Percentiles rank a stretch among this genome's conserved stretches.
Conservation (phyloP, 2,329 filamentous ascomycete species). For the Lachnellula subtilissima region DNA sequence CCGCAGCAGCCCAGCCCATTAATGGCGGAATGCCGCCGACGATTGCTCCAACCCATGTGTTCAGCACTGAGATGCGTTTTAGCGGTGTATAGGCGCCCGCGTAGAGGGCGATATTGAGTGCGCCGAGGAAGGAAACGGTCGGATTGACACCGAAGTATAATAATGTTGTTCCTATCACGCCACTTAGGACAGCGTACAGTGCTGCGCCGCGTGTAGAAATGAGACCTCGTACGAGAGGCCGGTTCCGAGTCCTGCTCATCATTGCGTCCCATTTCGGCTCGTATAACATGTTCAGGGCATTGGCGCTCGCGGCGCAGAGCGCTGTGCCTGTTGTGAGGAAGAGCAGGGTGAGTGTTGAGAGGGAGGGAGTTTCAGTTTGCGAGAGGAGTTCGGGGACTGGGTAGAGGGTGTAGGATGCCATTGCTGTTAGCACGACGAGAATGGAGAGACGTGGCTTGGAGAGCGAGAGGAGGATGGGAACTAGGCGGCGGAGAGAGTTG, state of each 20-base stretch:
- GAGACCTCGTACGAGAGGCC: slow-evolving; percentile 79
- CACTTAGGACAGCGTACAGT: slow-evolving; percentile 73
- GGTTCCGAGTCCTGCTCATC: slow-evolving; percentile 89
- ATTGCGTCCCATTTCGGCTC: slow-evolving; percentile 84
- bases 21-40: slow-evolving; percentile 91
- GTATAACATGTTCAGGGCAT: slow-evolving; percentile 95
- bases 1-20: slow-evolving; percentile 97
- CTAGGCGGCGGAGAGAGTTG: slow-evolving; percentile 55
- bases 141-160: slow-evolving; percentile 91
- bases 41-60: slow-evolving; percentile 92
- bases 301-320: slow-evolving; percentile 84
- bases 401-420: slow-evolving; percentile 87
- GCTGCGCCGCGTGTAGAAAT: slow-evolving; percentile 67
- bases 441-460: slow-evolving; percentile 93
- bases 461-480: slow-evolving; percentile 81
- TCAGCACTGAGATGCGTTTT: slow-evolving; percentile 79
- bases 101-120: slow-evolving; percentile 81
- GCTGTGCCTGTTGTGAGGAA: slow-evolving; percentile 89
- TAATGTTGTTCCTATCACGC: slow-evolving; percentile 61
- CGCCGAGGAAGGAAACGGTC: slow-evolving; percentile 81
- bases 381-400: slow-evolving; percentile 83
- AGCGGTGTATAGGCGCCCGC: slow-evolving; percentile 89
- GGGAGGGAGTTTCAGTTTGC: slow-evolving; percentile 66
- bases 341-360: slow-evolving; percentile 84
- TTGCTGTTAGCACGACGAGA: slow-evolving; percentile 85